Conservation (phyloP, 257 asterid species). For the Nicotiana paniculata region DNA sequence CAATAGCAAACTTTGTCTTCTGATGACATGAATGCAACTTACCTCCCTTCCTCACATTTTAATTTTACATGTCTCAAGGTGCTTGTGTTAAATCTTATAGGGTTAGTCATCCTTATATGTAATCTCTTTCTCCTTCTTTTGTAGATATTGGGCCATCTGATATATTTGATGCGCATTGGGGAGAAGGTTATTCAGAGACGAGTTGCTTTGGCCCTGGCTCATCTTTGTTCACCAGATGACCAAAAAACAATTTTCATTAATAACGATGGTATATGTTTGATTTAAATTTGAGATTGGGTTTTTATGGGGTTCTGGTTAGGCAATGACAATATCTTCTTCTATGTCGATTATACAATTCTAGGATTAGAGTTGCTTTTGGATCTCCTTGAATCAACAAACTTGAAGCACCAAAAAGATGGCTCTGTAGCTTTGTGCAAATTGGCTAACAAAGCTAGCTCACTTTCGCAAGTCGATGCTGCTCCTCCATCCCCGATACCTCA, state of each 20-base stretch:
- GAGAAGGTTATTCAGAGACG: constrained; percentile 73
- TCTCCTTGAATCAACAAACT: constrained; percentile 60
- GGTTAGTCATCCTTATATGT: not conserved
- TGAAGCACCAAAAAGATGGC: constrained; percentile 65
- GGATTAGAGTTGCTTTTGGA: constrained; percentile 84
- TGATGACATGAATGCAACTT: not conserved
- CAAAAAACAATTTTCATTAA: constrained; percentile 74
- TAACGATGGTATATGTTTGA: constrained; percentile 50
- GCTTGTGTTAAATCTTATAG: not conserved
- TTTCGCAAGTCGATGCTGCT: constrained; percentile 88
- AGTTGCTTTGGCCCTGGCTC: constrained; percentile 89
- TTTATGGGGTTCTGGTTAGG: not conserved
- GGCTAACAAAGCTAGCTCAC: constrained; percentile 73
- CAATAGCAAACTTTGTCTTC: not conserved
- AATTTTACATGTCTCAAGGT: not conserved
- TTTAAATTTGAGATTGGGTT: not conserved
- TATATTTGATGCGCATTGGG: constrained; percentile 81
- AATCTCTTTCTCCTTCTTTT: constrained; percentile 2
- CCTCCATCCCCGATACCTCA: constrained; percentile 96
- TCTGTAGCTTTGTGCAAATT: constrained; percentile 76
- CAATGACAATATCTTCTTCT: not conserved
- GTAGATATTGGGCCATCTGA: constrained; percentile 83
- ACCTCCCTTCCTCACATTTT: not conserved
- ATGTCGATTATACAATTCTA: constrained; percentile 21
- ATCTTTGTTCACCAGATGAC: constrained; percentile 89